Evolutionary conservation across 2,329 filamentous ascomycete species (phyloP), one percentile per base, ranked within the genome.

Genomic region (Thermomyces lanuginosus): DNA sequence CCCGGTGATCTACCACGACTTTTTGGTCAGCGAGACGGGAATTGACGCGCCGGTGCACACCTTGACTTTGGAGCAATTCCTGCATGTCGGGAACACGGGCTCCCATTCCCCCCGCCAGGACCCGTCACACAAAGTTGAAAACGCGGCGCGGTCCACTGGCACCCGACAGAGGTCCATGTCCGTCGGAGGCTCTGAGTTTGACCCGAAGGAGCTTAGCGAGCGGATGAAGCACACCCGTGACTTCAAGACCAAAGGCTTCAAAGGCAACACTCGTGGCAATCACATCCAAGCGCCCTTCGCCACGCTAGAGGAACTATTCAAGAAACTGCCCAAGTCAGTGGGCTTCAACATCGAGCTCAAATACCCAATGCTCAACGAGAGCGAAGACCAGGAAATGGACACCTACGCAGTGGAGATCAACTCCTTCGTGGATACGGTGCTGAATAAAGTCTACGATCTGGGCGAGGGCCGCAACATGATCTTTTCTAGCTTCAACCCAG

Each of bases 301-400:
- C 5, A 98, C 89, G 0, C 63, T 98, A 4, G 83, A 93, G 51
- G 82, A 93, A 35, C 73, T 95, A 48, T 93, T 98, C 58, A 69
- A 70, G 42, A 76, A 84, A 45, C 60, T 98, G 0, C 82, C 83
- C 0, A 68, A 77, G 36, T 64, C 70, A 8, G 78, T 92, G 12
- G 84, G 89, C 8, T 98, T 98, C 66, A 95, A 98, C 54, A 92
- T 98, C 40, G 89, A 98, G 60, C 79, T 98, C 68, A 95, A 98
- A 56, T 98, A 98, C 48, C 89, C 89, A 4, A 95, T 95, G 84
- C 69, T 98, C 21, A 77, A 86, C 49, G 91, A 98, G 61, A 81
- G 73, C 32, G 82, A 93, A 51, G 80, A 91, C 49, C 79, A 93
- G 39, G 82, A 92, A 41, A 93, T 95, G 83, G 86, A 93, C 49